Evolutionary conservation across 31 red algal genomes (phyloP), one percentile per base, ranked within the genome.

Genomic region (Asparagopsis taxiformis): DNA sequence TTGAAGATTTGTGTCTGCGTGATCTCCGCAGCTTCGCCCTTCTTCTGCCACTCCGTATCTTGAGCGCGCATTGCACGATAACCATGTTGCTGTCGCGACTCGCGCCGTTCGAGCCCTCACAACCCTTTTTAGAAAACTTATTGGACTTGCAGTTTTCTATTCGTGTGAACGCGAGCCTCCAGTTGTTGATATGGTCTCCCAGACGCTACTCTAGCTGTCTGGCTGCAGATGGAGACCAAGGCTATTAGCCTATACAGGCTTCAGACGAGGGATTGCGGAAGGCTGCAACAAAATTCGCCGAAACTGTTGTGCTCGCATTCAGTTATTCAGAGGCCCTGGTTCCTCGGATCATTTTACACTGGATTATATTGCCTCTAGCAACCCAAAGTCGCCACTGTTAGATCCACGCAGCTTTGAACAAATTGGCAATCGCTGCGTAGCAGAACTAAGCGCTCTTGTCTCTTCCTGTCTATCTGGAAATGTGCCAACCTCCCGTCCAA

Each of bases 261-360:
- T 50, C 44, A 17, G 85, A 89, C 61, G 75, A 80, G 31, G 85
- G 85, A 10, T 60, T 89, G 22, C 34, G 75, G 31, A 89, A 89
- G 36, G 66, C 67, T 6, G 74, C 74, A 11, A 62, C 55, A 52
- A 89, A 89, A 55, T 80, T 89, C 59, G 66, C 68, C 17, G 85
- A 89, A 60, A 74, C 85, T 21, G 85, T 80, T 28, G 69, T 80
- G 3, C 57, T 89, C 2, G 74, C 85, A 21, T 79, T 89, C 1
- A 89, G 74, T 26, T 89, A 68, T 55, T 88, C 83, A 24, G 75
- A 20, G 44, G 66, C 28, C 37, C 72, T 3, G 74, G 71, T 25
- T 80, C 85, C 15, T 55, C 74, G 28, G 85, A 89, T 28, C 85
- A 89, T 57, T 89, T 89, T 50, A 89, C 85, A 29, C 74, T 89